phyloP scores from a whole-genome alignment of 495 filamentous ascomycete genomes.

The Ramalina peruviana region DNA sequence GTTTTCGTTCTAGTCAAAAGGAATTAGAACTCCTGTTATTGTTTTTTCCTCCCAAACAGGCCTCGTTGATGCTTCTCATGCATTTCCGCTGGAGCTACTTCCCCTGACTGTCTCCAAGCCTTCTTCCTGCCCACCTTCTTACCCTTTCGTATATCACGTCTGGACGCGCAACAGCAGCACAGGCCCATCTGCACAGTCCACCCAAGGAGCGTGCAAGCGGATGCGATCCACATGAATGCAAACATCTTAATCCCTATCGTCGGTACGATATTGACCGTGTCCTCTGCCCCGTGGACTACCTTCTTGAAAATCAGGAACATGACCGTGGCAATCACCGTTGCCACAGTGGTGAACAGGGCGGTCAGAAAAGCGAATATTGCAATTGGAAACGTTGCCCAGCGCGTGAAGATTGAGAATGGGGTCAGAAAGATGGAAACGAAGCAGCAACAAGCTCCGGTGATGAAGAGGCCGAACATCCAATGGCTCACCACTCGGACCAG shows the following conservation, averaged over 20 bases:
- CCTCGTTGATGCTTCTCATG: neutral
- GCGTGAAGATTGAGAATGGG: constrained; percentile 37
- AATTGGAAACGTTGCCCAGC: constrained; percentile 38
- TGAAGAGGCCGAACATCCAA: constrained; percentile 84
- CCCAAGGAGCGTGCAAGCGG: constrained; percentile 47
- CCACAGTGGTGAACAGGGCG: constrained; percentile 53
- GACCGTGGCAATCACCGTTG: constrained; percentile 59
- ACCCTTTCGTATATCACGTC: constrained; percentile 43
- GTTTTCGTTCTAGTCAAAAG: too few species aligned
- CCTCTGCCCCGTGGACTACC: constrained; percentile 45
- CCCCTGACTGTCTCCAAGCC: constrained; percentile 15
- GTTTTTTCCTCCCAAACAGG: neutral
- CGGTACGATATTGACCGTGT: constrained; percentile 61
- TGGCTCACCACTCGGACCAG: constrained; percentile 67
- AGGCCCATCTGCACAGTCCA: constrained; percentile 58
- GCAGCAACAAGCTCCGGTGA: constrained; percentile 51
- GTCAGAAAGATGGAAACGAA: constrained; percentile 54
- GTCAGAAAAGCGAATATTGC: constrained; percentile 45
- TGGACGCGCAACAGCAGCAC: constrained; percentile 57
- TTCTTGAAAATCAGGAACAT: constrained; percentile 68
- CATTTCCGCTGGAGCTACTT: constrained; percentile 4
- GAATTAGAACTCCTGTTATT: neutral
- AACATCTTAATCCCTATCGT: constrained; percentile 63
- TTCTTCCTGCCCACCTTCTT: constrained; percentile 29
- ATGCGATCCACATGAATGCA: constrained; percentile 78